Evolutionary conservation across 192 early-diverging fungal genomes (phyloP).

Genomic region (Backusella parvicylindrica): DNA sequence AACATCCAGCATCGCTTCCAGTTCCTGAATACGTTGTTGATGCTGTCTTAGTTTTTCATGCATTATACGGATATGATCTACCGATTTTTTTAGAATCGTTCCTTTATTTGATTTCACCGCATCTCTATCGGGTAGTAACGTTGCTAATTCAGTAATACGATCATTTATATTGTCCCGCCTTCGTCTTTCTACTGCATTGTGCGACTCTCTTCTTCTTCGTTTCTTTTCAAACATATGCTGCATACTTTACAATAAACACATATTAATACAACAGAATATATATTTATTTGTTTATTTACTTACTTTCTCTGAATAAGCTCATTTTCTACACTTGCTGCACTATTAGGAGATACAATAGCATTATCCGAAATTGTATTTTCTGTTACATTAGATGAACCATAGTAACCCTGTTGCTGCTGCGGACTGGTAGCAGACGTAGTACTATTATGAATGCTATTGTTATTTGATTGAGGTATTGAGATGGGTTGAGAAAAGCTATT

Average conservation of each 20-base stretch:
- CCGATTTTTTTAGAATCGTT: conserved; percentile 84
- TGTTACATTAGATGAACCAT: background rate
- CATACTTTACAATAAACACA: conserved; percentile 18
- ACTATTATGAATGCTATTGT: background rate
- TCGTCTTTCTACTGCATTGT: conserved; percentile 96
- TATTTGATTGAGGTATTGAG: conserved; percentile 8
- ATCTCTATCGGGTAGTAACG: conserved; percentile 74
- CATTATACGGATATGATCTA: conserved; percentile 75
- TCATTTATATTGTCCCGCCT: conserved; percentile 98
- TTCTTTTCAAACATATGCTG: conserved; percentile 71
- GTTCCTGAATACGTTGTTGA: conserved; percentile 31
- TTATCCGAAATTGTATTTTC: background rate
- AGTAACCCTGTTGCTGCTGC: background rate
- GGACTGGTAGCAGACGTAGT: background rate
- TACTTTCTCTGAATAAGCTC: conserved; percentile 26
- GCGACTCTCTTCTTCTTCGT: conserved; percentile 88
- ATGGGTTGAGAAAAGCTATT: background rate
- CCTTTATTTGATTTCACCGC: conserved; percentile 93
- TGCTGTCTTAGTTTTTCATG: conserved; percentile 23
- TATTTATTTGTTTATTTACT: background rate
- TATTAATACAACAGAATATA: background rate
- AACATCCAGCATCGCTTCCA: conserved; percentile 25
- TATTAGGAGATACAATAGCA: conserved; percentile 22
- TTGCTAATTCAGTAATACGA: conserved; percentile 88
- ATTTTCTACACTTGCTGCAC: conserved; percentile 13